Conservation (phyloP, 2,329 filamentous ascomycete genomes). For the Balansia obtecta region DNA sequence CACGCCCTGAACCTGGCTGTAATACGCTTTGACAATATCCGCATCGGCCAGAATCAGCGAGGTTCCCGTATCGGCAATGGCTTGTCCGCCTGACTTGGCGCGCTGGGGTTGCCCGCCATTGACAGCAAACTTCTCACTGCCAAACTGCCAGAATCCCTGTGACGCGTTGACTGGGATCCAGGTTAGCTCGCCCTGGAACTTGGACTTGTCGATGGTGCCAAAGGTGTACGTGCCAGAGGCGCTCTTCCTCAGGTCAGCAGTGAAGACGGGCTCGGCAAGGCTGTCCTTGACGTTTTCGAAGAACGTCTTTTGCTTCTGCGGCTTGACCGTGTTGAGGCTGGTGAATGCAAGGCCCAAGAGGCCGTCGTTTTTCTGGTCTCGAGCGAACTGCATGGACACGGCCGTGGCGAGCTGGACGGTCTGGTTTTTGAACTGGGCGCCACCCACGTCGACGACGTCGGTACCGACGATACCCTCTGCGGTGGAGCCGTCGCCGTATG, state of each 20-base stretch:
- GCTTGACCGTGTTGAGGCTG: conserved; percentile 28
- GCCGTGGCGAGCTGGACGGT: conserved; percentile 29
- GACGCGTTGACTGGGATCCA: conserved; percentile 50
- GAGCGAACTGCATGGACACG: conserved; percentile 27
- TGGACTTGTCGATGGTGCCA: conserved; percentile 51
- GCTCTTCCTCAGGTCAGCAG: conserved; percentile 50
- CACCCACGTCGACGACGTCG: conserved; percentile 30
- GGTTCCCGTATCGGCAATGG: conserved; percentile 46
- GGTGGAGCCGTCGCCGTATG: conserved; percentile 30
- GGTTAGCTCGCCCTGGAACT: conserved; percentile 49
- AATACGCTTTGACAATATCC: conserved; percentile 36
- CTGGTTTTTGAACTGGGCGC: conserved; percentile 26
- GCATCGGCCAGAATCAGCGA: conserved; percentile 48
- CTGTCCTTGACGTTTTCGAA: conserved; percentile 21
- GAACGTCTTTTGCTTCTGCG: conserved; percentile 30
- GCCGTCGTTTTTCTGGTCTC: conserved; percentile 27
- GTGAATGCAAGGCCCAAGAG: conserved; percentile 33
- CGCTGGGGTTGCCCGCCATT: conserved; percentile 7
- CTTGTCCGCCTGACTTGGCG: conserved; percentile 30
- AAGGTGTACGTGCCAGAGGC: conserved; percentile 58
- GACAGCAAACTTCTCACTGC: conserved; percentile 12
- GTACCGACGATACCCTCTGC: conserved; percentile 31
- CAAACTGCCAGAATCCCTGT: conserved; percentile 49
- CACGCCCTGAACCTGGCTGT: conserved; percentile 26
- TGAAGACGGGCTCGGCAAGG: conserved; percentile 39